Conservation (phyloP, 441 rosid species). For the Pelargonium australe region DNA sequence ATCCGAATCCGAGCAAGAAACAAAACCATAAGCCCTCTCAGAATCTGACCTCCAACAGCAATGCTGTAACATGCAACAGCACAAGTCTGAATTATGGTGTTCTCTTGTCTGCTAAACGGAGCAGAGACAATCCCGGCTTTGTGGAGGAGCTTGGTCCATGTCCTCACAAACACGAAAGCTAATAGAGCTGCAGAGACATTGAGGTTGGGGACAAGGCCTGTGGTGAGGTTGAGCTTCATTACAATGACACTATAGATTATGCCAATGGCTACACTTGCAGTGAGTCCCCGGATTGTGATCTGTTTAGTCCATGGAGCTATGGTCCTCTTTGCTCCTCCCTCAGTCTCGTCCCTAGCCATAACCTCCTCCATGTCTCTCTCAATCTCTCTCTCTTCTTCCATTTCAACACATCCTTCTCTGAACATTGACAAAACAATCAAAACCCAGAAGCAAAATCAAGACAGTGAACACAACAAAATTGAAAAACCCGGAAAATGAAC, state of each 20-base stretch:
- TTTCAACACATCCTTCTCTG: conserved; percentile 2
- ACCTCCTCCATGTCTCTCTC: conserved; percentile 24
- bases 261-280: conserved; percentile 63
- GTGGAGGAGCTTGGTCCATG: conserved; percentile 71
- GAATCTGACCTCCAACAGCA: conserved; percentile 59
- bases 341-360: conserved; percentile 29
- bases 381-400: background rate
- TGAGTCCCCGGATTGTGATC: conserved; percentile 66
- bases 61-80: conserved; percentile 87
- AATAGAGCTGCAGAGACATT: conserved; percentile 88
- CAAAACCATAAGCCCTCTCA: background rate
- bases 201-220: conserved; percentile 90
- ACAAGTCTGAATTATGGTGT: conserved; percentile 81
- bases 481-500: too few relatives aligned
- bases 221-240: conserved; percentile 73
- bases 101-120: conserved; percentile 87
- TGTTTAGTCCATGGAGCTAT: conserved; percentile 69
- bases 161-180: conserved; percentile 56
- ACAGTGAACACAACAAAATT: too few relatives aligned
- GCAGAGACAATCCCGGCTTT: conserved; percentile 52
- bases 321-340: conserved; percentile 35
- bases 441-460: too few relatives aligned
- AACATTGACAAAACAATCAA: background rate
- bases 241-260: conserved; percentile 73
- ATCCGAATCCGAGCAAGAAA: background rate